phyloP scores from a whole-genome alignment of 2,329 filamentous ascomycete species.

The Penicillium sp. region DNA sequence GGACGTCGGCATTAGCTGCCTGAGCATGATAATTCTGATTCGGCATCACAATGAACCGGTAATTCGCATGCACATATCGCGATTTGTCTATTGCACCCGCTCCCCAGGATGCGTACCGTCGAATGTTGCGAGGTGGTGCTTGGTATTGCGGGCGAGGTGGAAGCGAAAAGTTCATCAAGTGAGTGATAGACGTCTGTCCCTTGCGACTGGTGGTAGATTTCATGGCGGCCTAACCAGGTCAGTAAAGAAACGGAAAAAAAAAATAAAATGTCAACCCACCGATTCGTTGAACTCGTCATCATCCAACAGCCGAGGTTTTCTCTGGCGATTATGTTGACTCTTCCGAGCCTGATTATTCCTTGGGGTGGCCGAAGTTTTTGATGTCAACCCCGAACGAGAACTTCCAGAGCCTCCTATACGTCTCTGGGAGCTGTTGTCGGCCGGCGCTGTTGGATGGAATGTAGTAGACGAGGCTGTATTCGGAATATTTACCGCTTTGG shows the following conservation, averaged over 20 bases:
- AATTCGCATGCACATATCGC: constrained; percentile 91
- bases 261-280: constrained; percentile 49
- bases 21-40: constrained; percentile 75
- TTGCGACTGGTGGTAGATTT: constrained; percentile 68
- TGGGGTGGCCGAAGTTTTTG: constrained; percentile 38
- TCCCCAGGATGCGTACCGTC: constrained; percentile 77
- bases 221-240: constrained; percentile 55
- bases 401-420: constrained; percentile 43
- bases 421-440: constrained; percentile 41
- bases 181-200: constrained; percentile 94
- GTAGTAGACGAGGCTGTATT: constrained; percentile 35
- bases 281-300: constrained; percentile 86
- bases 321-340: constrained; percentile 81
- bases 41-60: constrained; percentile 91
- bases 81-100: constrained; percentile 85
- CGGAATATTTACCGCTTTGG: constrained; percentile 42
- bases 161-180: constrained; percentile 86
- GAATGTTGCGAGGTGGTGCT: constrained; percentile 59
- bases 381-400: constrained; percentile 41
- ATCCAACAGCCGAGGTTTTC: constrained; percentile 69
- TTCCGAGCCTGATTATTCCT: constrained; percentile 74
- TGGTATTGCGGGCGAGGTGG: constrained; percentile 67
- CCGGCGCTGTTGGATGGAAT: constrained; percentile 32
- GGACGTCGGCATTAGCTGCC: constrained; percentile 79
- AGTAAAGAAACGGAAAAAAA: no score